Percentiles rank a stretch among this genome's conserved stretches.
Conservation (phyloP, 768 basidiomycete genomes). For the Sutorius australiensis region DNA sequence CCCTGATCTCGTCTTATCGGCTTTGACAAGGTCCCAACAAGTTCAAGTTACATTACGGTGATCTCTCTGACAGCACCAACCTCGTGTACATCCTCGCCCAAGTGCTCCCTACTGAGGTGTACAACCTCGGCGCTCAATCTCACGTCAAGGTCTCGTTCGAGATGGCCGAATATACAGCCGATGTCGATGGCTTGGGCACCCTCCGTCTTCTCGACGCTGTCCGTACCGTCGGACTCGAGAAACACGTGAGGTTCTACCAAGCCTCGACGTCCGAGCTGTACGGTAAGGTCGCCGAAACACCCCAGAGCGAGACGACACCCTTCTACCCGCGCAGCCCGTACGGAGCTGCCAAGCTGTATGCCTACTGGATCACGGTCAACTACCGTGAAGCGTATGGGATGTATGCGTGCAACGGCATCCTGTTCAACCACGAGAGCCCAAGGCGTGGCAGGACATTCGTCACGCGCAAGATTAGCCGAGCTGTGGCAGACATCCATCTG, state of each 20-base stretch:
- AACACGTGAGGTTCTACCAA: conserved; percentile 94
- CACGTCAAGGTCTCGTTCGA: conserved; percentile 99
- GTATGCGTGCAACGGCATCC: conserved; percentile 94
- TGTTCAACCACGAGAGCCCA: conserved; percentile 98
- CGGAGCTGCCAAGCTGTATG: conserved; percentile 92
- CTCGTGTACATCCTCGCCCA: conserved; percentile 94
- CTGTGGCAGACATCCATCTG: conserved; percentile 86
- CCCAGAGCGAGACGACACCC: conserved; percentile 93
- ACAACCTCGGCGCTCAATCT: conserved; percentile 96
- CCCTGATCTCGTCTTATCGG: conserved; percentile 1
- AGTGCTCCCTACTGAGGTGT: conserved; percentile 93
- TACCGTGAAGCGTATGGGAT: conserved; percentile 95
- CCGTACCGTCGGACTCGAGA: conserved; percentile 91
- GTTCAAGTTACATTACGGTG: conserved; percentile 86
- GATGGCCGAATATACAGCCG: conserved; percentile 98
- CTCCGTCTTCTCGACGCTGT: conserved; percentile 94
- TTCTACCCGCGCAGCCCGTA: conserved; percentile 99
- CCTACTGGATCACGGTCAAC: conserved; percentile 87
- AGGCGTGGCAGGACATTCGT: conserved; percentile 93
- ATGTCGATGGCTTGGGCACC: conserved; percentile 94
- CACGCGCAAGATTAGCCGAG: conserved; percentile 90
- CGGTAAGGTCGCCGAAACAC: conserved; percentile 93
- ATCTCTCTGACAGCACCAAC: conserved; percentile 94
- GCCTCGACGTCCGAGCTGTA: conserved; percentile 97
- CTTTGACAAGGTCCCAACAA: conserved; percentile 55